Conservation (phyloP, 345 rosid genomes). For the Rhodomyrtus tomentosa region DNA sequence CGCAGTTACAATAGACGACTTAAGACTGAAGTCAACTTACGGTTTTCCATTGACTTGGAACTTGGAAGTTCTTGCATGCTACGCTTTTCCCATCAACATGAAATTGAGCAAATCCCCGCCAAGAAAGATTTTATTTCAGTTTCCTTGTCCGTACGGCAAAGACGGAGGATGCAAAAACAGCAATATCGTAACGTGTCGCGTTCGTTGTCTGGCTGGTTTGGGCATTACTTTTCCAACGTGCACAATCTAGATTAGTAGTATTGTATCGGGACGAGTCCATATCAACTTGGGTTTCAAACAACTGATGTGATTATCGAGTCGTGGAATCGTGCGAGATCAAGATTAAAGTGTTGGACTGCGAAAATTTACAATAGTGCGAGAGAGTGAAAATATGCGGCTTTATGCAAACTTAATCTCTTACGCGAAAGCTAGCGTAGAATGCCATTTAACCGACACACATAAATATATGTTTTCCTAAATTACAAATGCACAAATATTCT, state of each 20-base stretch:
- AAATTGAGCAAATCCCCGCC: background rate
- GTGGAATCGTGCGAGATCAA: background rate
- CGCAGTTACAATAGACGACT: background rate
- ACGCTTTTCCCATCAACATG: too few relatives aligned
- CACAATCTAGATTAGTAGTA: background rate
- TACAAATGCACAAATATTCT: background rate
- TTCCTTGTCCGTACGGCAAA: background rate
- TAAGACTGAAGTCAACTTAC: background rate
- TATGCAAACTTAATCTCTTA: background rate
- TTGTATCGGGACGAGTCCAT: background rate
- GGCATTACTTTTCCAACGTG: background rate
- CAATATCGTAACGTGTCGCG: background rate
- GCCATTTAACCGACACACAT: background rate
- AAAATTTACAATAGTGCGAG: background rate
- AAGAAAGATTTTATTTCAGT: background rate
- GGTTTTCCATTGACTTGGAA: background rate
- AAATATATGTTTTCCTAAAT: background rate
- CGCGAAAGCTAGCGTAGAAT: background rate
- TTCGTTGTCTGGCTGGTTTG: background rate
- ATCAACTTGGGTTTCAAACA: background rate
- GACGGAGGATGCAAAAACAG: background rate
- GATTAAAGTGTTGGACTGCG: background rate
- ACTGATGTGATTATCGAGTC: background rate
- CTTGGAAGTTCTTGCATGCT: background rate
- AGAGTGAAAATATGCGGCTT: background rate